A percentile compares a stretch with the other conserved stretches of the same genome.
phyloP scores from a whole-genome alignment of 2,329 filamentous ascomycete genomes.

The Colletotrichum sp. region DNA sequence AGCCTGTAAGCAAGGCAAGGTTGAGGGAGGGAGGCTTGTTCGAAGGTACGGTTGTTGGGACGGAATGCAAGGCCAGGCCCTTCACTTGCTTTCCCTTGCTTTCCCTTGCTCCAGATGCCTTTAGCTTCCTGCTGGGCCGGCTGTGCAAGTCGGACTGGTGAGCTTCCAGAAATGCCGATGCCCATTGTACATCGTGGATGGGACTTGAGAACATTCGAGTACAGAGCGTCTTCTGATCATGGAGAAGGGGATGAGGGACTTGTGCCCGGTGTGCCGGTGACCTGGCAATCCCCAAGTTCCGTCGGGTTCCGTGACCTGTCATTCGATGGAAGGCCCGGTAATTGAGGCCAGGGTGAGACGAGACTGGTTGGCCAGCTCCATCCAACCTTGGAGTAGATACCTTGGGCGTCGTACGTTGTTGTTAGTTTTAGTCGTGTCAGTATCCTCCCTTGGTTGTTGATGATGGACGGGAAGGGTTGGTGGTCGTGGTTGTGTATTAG shows the following conservation, averaged over 20 bases:
- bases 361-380: background rate
- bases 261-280: background rate
- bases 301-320: background rate
- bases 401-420: background rate
- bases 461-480: background rate
- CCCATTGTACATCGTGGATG: background rate
- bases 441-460: background rate
- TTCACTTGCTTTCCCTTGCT: background rate
- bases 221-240: background rate
- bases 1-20: background rate
- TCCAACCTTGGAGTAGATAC: background rate
- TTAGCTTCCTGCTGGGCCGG: background rate
- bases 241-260: background rate
- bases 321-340: constrained; percentile 6
- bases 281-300: background rate
- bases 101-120: background rate
- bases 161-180: background rate
- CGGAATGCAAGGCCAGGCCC: constrained; percentile 1
- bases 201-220: background rate
- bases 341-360: constrained; percentile 6
- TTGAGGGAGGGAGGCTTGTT: background rate
- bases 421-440: background rate
- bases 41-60: background rate
- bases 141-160: background rate
- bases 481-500: background rate